These are phyloP conservation scores for Westerdykella aurantiaca DNA, from an alignment of 2,329 filamentous ascomycete species.

Conservation along the genomic window DNA sequence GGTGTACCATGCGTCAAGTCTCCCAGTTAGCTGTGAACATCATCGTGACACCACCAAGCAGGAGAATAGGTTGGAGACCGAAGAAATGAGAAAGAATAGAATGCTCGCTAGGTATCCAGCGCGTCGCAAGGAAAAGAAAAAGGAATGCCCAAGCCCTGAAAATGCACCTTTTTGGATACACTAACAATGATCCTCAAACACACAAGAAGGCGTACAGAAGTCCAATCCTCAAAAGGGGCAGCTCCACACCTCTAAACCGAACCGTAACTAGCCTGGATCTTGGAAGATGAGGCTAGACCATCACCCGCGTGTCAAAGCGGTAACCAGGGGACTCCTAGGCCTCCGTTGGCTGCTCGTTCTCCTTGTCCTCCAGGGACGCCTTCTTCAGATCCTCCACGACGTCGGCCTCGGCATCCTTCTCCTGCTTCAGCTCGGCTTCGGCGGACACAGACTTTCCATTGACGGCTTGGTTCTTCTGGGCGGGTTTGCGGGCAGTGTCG, in stretches of 20 bases:
- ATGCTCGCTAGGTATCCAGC: no score
- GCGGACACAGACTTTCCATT: constrained; percentile 48
- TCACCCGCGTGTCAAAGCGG: neutral
- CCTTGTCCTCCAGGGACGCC: constrained; percentile 53
- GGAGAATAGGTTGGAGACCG: no score
- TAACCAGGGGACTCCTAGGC: constrained; percentile 12
- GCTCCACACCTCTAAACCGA: neutral
- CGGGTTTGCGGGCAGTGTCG: constrained; percentile 50
- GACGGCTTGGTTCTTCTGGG: constrained; percentile 46
- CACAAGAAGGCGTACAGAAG: no score
- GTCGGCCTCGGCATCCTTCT: constrained; percentile 56
- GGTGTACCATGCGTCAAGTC: no score
- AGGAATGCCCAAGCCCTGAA: no score
- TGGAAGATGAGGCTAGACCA: neutral
- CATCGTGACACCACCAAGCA: no score
- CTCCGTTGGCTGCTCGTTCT: constrained; percentile 15
- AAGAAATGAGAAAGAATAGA: no score
- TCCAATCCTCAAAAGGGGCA: no score
- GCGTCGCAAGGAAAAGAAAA: no score
- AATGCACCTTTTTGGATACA: no score
- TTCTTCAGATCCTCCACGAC: constrained; percentile 56
- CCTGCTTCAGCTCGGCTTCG: constrained; percentile 50
- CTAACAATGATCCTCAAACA: no score
- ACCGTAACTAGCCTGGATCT: neutral
- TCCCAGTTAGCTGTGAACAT: no score